These are phyloP conservation scores for Sporisorium exsertum DNA, from an alignment of 1,284 basidiomycete species.

Conservation along the genomic window DNA sequence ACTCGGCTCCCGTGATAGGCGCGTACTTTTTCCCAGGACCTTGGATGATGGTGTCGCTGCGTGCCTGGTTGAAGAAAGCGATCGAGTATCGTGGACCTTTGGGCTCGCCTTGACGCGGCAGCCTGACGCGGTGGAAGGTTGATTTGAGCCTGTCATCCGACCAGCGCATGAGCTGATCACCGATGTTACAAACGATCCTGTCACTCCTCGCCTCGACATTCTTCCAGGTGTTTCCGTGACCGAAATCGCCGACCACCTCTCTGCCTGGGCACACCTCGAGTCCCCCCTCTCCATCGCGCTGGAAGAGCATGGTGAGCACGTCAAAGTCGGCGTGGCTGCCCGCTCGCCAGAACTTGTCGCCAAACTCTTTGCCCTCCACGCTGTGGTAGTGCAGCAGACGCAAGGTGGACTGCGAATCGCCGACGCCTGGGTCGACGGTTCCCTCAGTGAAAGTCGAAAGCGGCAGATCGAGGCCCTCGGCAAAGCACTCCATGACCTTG, in stretches of 20 bases:
- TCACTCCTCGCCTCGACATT: conserved; percentile 71
- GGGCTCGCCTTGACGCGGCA: conserved; percentile 69
- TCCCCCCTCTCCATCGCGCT: conserved; percentile 75
- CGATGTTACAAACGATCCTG: conserved; percentile 76
- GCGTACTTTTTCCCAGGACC: conserved; percentile 55
- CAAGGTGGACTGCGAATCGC: conserved; percentile 74
- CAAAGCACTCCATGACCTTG: conserved; percentile 70
- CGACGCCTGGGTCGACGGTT: conserved; percentile 47
- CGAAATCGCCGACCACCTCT: conserved; percentile 73
- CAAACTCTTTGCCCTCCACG: conserved; percentile 66
- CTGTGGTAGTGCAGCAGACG: conserved; percentile 75
- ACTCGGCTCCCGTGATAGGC: conserved; percentile 40
- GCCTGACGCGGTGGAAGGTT: conserved; percentile 75
- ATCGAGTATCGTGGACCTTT: conserved; percentile 60
- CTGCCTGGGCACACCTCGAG: conserved; percentile 72
- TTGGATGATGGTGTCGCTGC: conserved; percentile 56
- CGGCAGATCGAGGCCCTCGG: conserved; percentile 72
- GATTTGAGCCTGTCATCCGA: conserved; percentile 76
- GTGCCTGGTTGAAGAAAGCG: conserved; percentile 65
- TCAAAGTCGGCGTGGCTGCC: conserved; percentile 76
- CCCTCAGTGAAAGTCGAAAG: conserved; percentile 70
- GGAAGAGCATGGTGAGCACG: conserved; percentile 75
- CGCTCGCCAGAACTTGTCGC: conserved; percentile 72
- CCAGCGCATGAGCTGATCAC: conserved; percentile 77
- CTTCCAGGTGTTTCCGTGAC: conserved; percentile 72